These are phyloP conservation scores for Myochromella boudieri DNA, from an alignment of 768 basidiomycete species.

Conservation along the genomic window DNA sequence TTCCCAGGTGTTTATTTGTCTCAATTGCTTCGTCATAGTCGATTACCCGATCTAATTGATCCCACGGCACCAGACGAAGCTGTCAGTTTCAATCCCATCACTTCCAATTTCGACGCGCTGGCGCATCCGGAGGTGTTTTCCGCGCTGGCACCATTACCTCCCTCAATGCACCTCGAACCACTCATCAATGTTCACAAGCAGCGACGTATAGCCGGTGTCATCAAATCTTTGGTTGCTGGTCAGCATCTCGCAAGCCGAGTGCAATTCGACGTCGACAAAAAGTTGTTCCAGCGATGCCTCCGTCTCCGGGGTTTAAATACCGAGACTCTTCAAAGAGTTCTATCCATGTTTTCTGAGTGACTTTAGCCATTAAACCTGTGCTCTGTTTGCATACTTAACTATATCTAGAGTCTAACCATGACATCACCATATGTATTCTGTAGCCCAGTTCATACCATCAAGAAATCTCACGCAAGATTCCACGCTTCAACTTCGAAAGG, in stretches of 20 bases:
- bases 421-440: conserved; percentile 12
- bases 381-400: conserved; percentile 17
- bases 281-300: conserved; percentile 73
- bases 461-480: no score
- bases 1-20: conserved; percentile 71
- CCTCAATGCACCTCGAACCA: conserved; percentile 80
- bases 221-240: conserved; percentile 78
- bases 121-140: conserved; percentile 81
- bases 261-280: conserved; percentile 70
- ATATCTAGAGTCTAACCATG: conserved; percentile 16
- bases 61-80: conserved; percentile 74
- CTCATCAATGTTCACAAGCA: conserved; percentile 91
- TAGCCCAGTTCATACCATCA: no score
- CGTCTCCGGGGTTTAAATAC: conserved; percentile 65
- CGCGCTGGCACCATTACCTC: conserved; percentile 66
- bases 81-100: conserved; percentile 62
- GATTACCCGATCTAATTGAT: conserved; percentile 79
- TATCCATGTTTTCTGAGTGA: conserved; percentile 27
- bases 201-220: conserved; percentile 74
- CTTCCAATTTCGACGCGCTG: conserved; percentile 64
- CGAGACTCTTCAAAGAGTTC: conserved; percentile 50
- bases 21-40: conserved; percentile 62
- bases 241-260: conserved; percentile 80
- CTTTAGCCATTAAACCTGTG: conserved; percentile 3
- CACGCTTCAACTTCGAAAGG: no score